Base-by-base conservation (phyloP, 163 green algal species). In the Chlorella variabilis region DNA sequence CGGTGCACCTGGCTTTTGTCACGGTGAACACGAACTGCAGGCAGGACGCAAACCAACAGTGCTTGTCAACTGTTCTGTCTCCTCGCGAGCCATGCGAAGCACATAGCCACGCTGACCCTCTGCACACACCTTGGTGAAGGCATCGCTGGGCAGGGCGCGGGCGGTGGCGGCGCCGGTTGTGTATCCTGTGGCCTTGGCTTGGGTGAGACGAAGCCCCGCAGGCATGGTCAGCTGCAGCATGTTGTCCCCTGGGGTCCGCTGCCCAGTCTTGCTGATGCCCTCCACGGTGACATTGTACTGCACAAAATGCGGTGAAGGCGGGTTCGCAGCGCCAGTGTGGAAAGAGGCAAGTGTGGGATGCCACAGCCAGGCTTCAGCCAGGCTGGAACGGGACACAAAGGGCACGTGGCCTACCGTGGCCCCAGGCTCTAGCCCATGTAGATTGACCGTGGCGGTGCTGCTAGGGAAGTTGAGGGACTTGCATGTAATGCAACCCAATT, bases 11-110 rank as follows among this genome's bases (percentile, higher is more conserved):
- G n/a, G 59, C 59, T 38, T 39, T 38, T 27, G 7, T 38, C n/a
- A 67, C 59, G 8, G 59, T 39, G 59, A 67, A 67, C 59, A 67
- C 59, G 29, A 39, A 67, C 59, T 67, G 59, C 59, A 67, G n/a
- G 9, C 18, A 67, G 23, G 45, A 54, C 45, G 11, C 45, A 54
- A 54, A 54, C 45, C 45, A 54, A 54, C 11, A 15, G 45, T 54
- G 45, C 45, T 54, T 54, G 45, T 54, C 11, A 54, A 15, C 45
- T 54, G 45, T 15, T 54, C 45, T 54, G 11, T 54, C 45, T 15
- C 45, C 45, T 23, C 15, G 45, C 45, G 15, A 23, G 15, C 45
- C 15, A 54, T 23, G 45, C 45, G 11, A 15, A 11, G 45, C 15
- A 54, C n/a, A n/a, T n/a, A n/a, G n/a, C n/a, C n/a, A n/a, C n/a